These are phyloP conservation scores for Ilex asprella DNA, from an alignment of 257 asterid species.

Conservation along the genomic window DNA sequence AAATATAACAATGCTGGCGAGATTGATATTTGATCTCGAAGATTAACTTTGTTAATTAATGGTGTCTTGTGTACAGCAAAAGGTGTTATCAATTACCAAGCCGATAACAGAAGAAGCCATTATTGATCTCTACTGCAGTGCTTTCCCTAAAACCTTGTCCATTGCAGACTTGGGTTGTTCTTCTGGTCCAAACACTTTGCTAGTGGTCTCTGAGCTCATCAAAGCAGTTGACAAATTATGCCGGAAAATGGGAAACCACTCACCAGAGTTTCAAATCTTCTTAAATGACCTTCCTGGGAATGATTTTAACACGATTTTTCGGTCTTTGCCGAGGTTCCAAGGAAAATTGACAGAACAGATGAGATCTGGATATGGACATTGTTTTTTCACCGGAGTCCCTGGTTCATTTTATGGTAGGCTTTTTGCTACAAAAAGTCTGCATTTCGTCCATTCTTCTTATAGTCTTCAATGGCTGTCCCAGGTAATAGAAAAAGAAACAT, in stretches of 20 bases:
- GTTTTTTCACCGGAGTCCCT: neutral
- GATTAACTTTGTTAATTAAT: too few species aligned
- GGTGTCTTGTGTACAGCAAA: slow-evolving; percentile 6
- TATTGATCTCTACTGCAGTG: slow-evolving; percentile 16
- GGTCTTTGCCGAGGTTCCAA: neutral
- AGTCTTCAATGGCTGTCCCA: slow-evolving; percentile 67
- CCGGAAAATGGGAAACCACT: slow-evolving; percentile 10
- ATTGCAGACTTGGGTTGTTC: slow-evolving; percentile 76
- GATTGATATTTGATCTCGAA: neutral
- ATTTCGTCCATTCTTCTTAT: slow-evolving; percentile 30
- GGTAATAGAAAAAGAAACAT: slow-evolving; percentile 8
- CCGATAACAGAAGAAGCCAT: slow-evolving; percentile 21
- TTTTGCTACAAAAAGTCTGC: neutral
- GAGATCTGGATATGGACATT: neutral
- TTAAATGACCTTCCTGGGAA: neutral
- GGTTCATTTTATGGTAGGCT: neutral
- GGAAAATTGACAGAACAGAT: neutral
- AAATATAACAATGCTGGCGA: too few species aligned
- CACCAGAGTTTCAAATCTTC: neutral
- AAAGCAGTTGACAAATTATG: slow-evolving; percentile 1
- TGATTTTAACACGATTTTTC: neutral
- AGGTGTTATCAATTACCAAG: slow-evolving; percentile 25
- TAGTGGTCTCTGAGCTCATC: slow-evolving; percentile 14
- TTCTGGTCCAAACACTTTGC: slow-evolving; percentile 53
- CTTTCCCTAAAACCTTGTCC: slow-evolving; percentile 14